Conservation (phyloP, 2,329 filamentous ascomycete genomes). For the Penicillium sp. region DNA sequence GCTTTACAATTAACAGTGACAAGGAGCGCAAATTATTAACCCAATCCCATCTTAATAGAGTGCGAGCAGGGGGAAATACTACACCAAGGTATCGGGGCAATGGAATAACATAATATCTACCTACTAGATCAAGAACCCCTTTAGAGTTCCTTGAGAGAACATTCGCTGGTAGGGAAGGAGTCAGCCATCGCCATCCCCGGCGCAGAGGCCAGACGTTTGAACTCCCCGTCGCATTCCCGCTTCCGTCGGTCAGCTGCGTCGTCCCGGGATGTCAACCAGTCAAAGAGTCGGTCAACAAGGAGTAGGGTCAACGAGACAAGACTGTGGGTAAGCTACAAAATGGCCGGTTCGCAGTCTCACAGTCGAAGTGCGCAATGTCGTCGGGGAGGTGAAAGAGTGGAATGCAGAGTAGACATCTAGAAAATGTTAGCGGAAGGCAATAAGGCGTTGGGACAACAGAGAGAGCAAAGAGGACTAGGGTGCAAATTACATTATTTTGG, state of each 20-base stretch:
- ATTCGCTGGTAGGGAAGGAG: background rate
- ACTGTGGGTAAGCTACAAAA: background rate
- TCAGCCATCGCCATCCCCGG: slow-evolving; percentile 5
- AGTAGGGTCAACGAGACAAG: slow-evolving; percentile 22
- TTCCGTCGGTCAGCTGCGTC: slow-evolving; percentile 26
- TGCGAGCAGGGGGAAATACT: background rate
- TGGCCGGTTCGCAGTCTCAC: slow-evolving; percentile 31
- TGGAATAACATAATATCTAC: background rate
- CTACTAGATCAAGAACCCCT: background rate
- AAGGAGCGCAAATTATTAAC: too few relatives aligned
- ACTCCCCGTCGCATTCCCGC: slow-evolving; percentile 22
- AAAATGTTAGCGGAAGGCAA: too few relatives aligned
- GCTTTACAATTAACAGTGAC: background rate
- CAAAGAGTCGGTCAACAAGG: slow-evolving; percentile 37
- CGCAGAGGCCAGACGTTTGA: slow-evolving; percentile 10
- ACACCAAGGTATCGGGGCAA: too few relatives aligned
- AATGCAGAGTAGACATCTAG: background rate
- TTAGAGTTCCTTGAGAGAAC: too few relatives aligned
- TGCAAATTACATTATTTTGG: rapidly evolving
- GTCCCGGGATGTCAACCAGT: slow-evolving; percentile 21
- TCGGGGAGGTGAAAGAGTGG: slow-evolving; percentile 14
- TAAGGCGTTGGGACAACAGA: background rate
- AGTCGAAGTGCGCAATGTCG: slow-evolving; percentile 38
- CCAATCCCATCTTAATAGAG: too few relatives aligned
- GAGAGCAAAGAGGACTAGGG: rapidly evolving